Evolutionary conservation across 805 yeast species (phyloP).

Genomic region (Myxozyma mucilagina): DNA sequence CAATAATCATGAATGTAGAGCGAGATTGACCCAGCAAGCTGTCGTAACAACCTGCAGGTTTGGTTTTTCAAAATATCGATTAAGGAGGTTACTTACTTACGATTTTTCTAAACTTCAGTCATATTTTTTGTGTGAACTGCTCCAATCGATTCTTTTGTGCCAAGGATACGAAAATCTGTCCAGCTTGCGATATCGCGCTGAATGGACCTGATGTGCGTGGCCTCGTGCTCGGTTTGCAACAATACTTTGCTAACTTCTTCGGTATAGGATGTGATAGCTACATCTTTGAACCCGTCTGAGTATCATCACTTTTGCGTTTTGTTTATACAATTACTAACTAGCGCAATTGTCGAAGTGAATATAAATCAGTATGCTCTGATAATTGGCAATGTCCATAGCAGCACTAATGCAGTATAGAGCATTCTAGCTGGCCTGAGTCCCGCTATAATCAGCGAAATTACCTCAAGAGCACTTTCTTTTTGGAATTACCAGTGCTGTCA

Average conservation of each 20-base stretch:
- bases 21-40: conserved; percentile 10
- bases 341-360: neutral
- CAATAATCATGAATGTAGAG: conserved; percentile 16
- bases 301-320: neutral
- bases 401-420: conserved; percentile 3
- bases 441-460: conserved; percentile 18
- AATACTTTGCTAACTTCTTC: neutral
- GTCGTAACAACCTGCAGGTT: conserved; percentile 29
- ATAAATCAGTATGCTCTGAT: conserved; percentile 5
- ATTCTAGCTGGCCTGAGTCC: conserved; percentile 24
- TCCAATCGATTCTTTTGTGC: conserved; percentile 7
- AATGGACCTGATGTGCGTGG: conserved; percentile 18
- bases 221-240: neutral
- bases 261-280: conserved; percentile 13
- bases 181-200: conserved; percentile 17
- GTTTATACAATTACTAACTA: no score
- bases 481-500: conserved; percentile 24
- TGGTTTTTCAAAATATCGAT: neutral
- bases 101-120: conserved; percentile 3
- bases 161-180: conserved; percentile 5
- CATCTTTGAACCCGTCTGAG: conserved; percentile 20
- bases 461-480: conserved; percentile 15
- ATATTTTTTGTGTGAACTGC: conserved; percentile 17
- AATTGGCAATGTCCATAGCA: neutral
- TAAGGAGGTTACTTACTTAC: no score